Conservation (phyloP, 2,329 filamentous ascomycete genomes). For the Ilyonectria sp. region DNA sequence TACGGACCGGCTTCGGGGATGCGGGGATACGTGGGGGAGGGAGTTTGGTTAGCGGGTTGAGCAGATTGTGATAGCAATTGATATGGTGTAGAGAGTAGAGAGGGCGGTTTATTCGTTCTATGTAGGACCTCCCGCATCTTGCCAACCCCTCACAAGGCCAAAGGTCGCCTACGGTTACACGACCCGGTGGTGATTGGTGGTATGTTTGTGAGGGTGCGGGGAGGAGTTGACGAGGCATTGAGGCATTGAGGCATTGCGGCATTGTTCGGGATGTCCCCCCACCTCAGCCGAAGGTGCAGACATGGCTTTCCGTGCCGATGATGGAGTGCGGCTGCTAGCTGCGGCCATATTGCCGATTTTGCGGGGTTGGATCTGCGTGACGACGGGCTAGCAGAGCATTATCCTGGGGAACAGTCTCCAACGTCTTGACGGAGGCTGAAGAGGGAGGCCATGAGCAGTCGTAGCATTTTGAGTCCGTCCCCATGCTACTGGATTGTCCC, state of each 20-base stretch:
- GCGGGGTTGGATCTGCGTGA: slow-evolving; percentile 13
- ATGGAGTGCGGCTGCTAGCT: slow-evolving; percentile 16
- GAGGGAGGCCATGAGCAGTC: too few relatives aligned
- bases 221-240: not conserved
- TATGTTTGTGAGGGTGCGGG: not conserved
- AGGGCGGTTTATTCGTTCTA: not conserved
- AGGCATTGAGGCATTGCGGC: not conserved
- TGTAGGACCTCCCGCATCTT: not conserved
- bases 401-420: not conserved
- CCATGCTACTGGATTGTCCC: too few relatives aligned
- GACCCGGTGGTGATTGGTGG: not conserved
- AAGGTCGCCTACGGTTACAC: not conserved
- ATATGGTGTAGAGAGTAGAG: not conserved
- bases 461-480: too few relatives aligned
- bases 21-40: slow-evolving; percentile 3
- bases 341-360: slow-evolving; percentile 23
- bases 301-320: slow-evolving; percentile 13
- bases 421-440: not conserved
- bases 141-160: not conserved
- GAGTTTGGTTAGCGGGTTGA: not conserved
- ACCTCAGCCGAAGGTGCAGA: slow-evolving; percentile 19
- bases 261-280: slow-evolving; percentile 24
- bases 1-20: slow-evolving; percentile 5
- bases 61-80: not conserved
- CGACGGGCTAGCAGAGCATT: not conserved